These are phyloP conservation scores for Debaryomyces hansenii DNA, from an alignment of 805 yeast genomes.

Conservation along the genomic window DNA sequence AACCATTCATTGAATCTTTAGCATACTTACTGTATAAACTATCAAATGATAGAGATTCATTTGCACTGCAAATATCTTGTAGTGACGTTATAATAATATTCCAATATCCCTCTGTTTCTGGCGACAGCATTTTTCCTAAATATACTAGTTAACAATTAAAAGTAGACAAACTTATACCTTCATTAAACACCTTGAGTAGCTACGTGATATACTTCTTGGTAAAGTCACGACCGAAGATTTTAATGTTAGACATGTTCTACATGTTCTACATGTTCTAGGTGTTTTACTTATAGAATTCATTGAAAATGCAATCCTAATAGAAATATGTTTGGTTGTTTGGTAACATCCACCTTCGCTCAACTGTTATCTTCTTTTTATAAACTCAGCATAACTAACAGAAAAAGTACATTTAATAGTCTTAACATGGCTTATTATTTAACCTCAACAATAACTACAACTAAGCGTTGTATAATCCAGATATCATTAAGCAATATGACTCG, in stretches of 20 bases:
- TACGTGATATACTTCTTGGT: no score
- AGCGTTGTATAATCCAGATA: conserved; percentile 5
- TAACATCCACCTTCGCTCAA: conserved; percentile 4
- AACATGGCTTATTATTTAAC: conserved; percentile 5
- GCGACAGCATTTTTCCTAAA: conserved; percentile 4
- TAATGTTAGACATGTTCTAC: no score
- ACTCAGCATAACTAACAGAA: conserved; percentile 10
- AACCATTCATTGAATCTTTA: conserved; percentile 17
- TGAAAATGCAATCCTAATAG: neutral
- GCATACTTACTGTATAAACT: conserved; percentile 24
- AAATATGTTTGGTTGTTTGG: conserved; percentile 3
- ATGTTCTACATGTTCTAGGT: no score
- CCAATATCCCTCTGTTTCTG: conserved; percentile 62
- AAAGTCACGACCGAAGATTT: no score
- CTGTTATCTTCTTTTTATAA: conserved; percentile 9
- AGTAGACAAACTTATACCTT: no score
- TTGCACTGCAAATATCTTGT: conserved; percentile 66
- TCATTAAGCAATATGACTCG: conserved; percentile 9
- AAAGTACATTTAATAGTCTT: conserved; percentile 14
- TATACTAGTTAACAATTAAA: neutral
- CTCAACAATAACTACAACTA: conserved; percentile 7
- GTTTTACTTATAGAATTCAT: no score
- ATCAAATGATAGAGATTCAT: conserved; percentile 56
- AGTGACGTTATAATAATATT: conserved; percentile 63
- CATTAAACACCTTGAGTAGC: no score